phyloP scores from a whole-genome alignment of 345 rosid species.

The Gossypium stocksii region DNA sequence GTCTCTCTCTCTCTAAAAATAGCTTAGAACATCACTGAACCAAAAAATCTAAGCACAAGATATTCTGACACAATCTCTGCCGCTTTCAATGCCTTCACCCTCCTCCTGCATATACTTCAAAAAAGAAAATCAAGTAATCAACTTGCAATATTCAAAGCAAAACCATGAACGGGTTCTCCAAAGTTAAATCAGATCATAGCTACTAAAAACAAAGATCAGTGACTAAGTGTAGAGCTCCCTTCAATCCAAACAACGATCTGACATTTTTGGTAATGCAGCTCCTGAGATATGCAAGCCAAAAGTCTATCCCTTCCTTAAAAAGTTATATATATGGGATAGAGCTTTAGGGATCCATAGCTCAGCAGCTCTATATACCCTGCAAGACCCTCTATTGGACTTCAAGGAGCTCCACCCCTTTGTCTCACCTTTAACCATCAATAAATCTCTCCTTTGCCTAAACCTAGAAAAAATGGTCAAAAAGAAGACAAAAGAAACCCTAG shows the following conservation, averaged over 20 bases:
- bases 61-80: neutral
- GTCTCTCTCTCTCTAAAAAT: too few relatives aligned
- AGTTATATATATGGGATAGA: conserved; percentile 26
- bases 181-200: too few relatives aligned
- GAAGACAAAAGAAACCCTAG: neutral
- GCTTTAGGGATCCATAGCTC: conserved; percentile 80
- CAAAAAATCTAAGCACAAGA: neutral
- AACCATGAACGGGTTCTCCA: neutral
- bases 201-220: too few relatives aligned
- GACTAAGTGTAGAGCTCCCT: conserved; percentile 74
- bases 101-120: neutral
- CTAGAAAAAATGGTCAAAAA: neutral
- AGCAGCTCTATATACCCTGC: conserved; percentile 71
- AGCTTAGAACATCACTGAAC: neutral
- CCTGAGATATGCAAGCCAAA: conserved; percentile 92
- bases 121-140: neutral
- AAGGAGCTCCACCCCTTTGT: conserved; percentile 70
- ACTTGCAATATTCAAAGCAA: neutral
- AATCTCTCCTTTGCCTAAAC: neutral
- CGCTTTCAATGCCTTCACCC: neutral
- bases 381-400: conserved; percentile 73
- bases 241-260: conserved; percentile 84
- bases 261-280: conserved; percentile 45
- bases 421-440: neutral
- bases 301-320: conserved; percentile 33